Evolutionary conservation across 805 yeast species (phyloP).

Genomic region (Candida montana): DNA sequence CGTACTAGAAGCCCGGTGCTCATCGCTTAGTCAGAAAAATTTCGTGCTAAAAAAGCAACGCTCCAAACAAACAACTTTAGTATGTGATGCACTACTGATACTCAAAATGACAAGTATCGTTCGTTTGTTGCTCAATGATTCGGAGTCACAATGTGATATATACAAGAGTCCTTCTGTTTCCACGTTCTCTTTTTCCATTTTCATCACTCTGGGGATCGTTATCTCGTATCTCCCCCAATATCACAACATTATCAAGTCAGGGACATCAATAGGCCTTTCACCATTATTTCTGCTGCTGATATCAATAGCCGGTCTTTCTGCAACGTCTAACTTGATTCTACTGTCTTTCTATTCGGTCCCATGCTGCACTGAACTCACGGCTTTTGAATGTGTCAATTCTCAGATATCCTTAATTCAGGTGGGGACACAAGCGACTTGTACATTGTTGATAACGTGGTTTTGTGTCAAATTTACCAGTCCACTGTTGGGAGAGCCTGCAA

Average conservation of each 20-base stretch:
- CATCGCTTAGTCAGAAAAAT: conserved; percentile 2
- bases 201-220: conserved; percentile 62
- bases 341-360: conserved; percentile 54
- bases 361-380: conserved; percentile 48
- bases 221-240: conserved; percentile 76
- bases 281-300: conserved; percentile 70
- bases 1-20: not conserved
- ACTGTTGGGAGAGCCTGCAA: conserved; percentile 33
- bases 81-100: too few species aligned
- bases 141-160: conserved; percentile 11
- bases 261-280: conserved; percentile 73
- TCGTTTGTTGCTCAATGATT: too few species aligned
- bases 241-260: conserved; percentile 46
- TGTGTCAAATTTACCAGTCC: conserved; percentile 44
- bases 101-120: too few species aligned
- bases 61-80: too few species aligned
- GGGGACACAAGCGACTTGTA: conserved; percentile 55
- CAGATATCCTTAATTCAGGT: conserved; percentile 65
- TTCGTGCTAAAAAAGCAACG: too few species aligned
- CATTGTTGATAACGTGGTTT: conserved; percentile 48
- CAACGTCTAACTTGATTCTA: conserved; percentile 60
- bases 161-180: conserved; percentile 40
- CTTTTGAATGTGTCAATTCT: conserved; percentile 60
- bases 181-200: conserved; percentile 44
- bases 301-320: conserved; percentile 59